Conservation (phyloP, 306 rosid species). For the Vigna unguiculata region DNA sequence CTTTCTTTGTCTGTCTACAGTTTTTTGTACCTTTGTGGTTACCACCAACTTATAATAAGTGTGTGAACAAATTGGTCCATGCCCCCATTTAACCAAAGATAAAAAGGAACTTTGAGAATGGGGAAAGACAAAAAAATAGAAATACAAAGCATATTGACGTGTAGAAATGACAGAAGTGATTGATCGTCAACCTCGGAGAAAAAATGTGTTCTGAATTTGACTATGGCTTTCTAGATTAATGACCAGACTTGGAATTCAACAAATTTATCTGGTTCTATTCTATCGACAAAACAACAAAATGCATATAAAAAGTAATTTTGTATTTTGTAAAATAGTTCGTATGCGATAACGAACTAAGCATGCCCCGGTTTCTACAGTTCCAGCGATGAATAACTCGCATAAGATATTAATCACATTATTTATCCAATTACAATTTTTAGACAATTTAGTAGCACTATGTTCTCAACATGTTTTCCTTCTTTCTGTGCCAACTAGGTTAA, state of each 20-base stretch:
- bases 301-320: background rate
- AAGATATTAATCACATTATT: background rate
- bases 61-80: background rate
- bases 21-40: conserved; percentile 3
- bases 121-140: background rate
- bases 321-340: background rate
- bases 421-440: background rate
- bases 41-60: background rate
- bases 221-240: background rate
- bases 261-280: background rate
- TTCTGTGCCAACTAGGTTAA: background rate
- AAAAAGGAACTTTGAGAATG: background rate
- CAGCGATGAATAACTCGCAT: background rate
- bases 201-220: background rate
- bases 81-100: background rate
- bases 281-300: background rate
- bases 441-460: background rate
- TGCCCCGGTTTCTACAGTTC: background rate
- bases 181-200: background rate
- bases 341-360: background rate
- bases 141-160: background rate
- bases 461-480: background rate
- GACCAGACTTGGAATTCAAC: background rate
- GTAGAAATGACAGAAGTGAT: background rate
- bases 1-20: background rate